These are phyloP conservation scores for Groenewaldozyma tartarivorans DNA, from an alignment of 805 yeast genomes.

Conservation along the genomic window DNA sequence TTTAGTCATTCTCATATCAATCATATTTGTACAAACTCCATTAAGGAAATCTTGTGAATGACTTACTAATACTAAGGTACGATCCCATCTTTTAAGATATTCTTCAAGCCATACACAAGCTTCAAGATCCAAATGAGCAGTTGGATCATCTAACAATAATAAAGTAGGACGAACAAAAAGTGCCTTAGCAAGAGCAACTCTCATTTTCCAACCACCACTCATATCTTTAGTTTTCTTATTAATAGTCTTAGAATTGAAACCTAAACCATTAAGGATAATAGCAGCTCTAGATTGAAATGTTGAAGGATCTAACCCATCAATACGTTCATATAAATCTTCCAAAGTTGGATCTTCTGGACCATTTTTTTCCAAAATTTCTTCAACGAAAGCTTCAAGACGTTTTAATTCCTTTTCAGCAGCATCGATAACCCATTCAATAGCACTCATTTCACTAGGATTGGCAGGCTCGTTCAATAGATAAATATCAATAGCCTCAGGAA, in stretches of 20 bases:
- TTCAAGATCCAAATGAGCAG: conserved; percentile 97
- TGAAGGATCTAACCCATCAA: conserved; percentile 90
- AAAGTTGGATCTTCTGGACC: conserved; percentile 88
- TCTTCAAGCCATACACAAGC: conserved; percentile 99
- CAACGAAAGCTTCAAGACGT: conserved; percentile 83
- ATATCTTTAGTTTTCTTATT: conserved; percentile 92
- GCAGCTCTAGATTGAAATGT: conserved; percentile 98
- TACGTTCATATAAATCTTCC: conserved; percentile 88
- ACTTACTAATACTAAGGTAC: conserved; percentile 86
- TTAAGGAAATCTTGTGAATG: conserved; percentile 99
- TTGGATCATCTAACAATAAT: conserved; percentile 92
- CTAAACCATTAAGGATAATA: conserved; percentile 89
- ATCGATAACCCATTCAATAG: conserved; percentile 90
- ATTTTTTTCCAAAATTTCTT: conserved; percentile 76
- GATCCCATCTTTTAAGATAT: conserved; percentile 88
- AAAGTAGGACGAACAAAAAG: conserved; percentile 95
- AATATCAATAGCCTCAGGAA: conserved; percentile 85
- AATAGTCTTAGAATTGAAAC: conserved; percentile 82
- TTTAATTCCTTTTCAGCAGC: conserved; percentile 93
- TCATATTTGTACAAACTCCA: conserved; percentile 97
- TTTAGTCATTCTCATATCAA: conserved; percentile 86
- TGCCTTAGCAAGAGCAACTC: conserved; percentile 97
- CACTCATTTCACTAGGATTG: conserved; percentile 82
- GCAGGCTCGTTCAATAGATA: conserved; percentile 97
- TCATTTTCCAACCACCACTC: conserved; percentile 99